phyloP scores from a whole-genome alignment of 2,329 filamentous ascomycete genomes.

The Fusarium subglutinans region DNA sequence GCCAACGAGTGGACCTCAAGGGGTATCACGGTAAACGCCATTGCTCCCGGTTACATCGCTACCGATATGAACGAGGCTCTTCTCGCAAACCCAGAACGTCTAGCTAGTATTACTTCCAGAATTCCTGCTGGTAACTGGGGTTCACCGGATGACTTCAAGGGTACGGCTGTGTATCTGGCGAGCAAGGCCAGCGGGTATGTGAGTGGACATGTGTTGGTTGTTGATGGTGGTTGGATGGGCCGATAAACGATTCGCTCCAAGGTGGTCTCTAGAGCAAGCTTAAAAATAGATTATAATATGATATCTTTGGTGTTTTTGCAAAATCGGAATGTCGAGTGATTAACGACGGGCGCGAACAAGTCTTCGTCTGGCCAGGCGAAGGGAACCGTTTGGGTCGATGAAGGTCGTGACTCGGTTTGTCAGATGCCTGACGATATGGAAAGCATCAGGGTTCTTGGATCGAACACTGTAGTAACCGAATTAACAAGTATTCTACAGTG shows the following conservation, averaged over 20 bases:
- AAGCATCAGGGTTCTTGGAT: neutral
- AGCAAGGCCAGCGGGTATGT: constrained; percentile 82
- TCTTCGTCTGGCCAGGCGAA: constrained; percentile 37
- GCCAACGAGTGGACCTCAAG: constrained; percentile 86
- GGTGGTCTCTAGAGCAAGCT: neutral
- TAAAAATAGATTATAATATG: constrained; percentile 6
- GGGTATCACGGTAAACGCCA: constrained; percentile 86
- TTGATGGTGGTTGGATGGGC: constrained; percentile 95
- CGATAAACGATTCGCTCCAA: constrained; percentile 56
- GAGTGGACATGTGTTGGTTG: constrained; percentile 80
- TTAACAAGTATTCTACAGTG: neutral
- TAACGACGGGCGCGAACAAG: constrained; percentile 36
- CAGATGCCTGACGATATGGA: constrained; percentile 33
- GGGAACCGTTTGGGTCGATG: constrained; percentile 20
- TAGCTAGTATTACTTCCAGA: constrained; percentile 77
- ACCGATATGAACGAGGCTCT: constrained; percentile 95
- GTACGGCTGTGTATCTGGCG: constrained; percentile 79
- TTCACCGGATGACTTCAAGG: constrained; percentile 86
- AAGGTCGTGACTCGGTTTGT: constrained; percentile 39
- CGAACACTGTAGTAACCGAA: constrained; percentile 7
- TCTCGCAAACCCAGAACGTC: constrained; percentile 74
- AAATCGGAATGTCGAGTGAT: neutral
- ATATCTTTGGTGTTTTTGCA: neutral
- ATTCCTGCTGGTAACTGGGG: constrained; percentile 91
- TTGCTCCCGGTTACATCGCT: constrained; percentile 88